Conservation (phyloP, 331 rosid species). For the Pyrus hybrid region DNA sequence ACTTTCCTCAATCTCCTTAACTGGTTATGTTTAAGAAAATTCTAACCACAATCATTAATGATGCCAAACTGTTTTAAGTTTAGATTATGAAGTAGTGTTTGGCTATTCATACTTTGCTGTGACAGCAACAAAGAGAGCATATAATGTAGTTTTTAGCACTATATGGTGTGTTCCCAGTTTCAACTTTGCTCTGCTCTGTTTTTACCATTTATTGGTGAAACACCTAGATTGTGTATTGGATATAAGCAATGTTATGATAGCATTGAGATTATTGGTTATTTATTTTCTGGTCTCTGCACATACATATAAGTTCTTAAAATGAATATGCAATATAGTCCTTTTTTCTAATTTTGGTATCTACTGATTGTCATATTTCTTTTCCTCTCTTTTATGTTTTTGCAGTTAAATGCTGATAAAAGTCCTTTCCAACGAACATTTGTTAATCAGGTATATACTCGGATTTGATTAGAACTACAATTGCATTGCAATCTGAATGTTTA, state of each 20-base stretch:
- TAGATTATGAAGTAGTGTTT: neutral
- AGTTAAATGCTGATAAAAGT: conserved; percentile 95
- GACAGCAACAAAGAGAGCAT: neutral
- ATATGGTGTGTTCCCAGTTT: neutral
- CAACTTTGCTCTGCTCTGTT: neutral
- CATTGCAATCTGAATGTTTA: conserved; percentile 12
- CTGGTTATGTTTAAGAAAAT: neutral
- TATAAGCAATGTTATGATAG: too few species aligned
- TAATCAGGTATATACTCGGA: conserved; percentile 61
- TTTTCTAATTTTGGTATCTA: neutral
- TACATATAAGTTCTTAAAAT: neutral
- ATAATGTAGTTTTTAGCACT: neutral
- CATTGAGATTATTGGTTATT: too few species aligned
- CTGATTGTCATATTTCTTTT: conserved; percentile 6
- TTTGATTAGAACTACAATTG: conserved; percentile 12
- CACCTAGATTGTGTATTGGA: too few species aligned
- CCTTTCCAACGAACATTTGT: conserved; percentile 96
- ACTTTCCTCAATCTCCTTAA: neutral
- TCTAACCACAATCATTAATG: neutral
- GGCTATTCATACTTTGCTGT: neutral
- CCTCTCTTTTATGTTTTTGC: conserved; percentile 24
- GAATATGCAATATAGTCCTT: neutral
- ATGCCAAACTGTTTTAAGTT: neutral
- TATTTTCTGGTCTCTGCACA: conserved; percentile 3
- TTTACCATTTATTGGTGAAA: neutral